These are phyloP conservation scores for Malus domestica DNA, from an alignment of 306 rosid species.

Conservation along the genomic window DNA sequence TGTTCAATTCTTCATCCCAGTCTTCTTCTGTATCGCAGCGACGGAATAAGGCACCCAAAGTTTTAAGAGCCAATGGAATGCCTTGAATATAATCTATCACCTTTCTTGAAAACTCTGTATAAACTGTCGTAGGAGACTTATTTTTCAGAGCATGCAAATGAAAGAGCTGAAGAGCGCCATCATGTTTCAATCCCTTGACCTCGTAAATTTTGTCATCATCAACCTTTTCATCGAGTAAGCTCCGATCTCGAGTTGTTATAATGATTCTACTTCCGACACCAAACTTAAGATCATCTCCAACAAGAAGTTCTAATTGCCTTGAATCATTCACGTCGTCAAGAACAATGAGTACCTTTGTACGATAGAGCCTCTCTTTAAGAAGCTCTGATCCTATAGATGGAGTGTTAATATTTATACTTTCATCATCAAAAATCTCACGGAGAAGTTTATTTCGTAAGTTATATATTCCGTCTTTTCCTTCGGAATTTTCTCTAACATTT, in stretches of 20 bases:
- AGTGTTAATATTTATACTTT: not conserved
- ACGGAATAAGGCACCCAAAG: not conserved
- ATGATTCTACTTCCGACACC: not conserved
- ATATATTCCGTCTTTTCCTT: not conserved
- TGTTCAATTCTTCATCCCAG: not conserved
- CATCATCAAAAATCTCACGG: not conserved
- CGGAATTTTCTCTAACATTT: not conserved
- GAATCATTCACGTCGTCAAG: not conserved
- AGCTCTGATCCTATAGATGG: not conserved
- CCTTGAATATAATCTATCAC: not conserved
- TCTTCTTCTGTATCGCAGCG: not conserved
- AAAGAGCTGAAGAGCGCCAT: slow-evolving; percentile 7
- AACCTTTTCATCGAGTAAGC: not conserved
- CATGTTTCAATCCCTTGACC: not conserved
- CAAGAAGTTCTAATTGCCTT: not conserved
- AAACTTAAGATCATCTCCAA: not conserved
- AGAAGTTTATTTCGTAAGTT: not conserved
- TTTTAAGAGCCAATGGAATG: not conserved
- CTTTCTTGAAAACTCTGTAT: not conserved
- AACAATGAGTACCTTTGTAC: not conserved
- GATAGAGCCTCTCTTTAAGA: not conserved
- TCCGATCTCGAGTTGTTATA: not conserved
- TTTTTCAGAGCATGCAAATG: not conserved
- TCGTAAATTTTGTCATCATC: not conserved
- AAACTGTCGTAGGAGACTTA: not conserved